Conservation (phyloP, 2,329 filamentous ascomycete species). For the Colletotrichum sp. region DNA sequence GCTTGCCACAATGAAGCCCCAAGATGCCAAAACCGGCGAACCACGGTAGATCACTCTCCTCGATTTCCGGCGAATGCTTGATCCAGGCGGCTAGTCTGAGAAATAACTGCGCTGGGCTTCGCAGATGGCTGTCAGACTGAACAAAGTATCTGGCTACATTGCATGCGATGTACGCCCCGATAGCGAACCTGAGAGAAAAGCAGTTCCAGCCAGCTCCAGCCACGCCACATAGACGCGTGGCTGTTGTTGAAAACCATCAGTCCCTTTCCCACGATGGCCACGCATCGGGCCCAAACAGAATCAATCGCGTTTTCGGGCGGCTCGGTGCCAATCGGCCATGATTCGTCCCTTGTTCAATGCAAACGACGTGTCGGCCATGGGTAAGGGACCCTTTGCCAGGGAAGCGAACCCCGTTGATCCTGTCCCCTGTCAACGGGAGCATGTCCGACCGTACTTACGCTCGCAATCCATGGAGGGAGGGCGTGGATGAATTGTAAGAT, state of each 20-base stretch:
- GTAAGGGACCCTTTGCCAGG: background rate
- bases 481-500: background rate
- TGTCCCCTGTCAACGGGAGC: background rate
- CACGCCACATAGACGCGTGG: conserved; percentile 1
- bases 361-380: background rate
- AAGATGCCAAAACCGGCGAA: background rate
- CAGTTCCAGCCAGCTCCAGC: background rate
- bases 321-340: background rate
- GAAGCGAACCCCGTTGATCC: background rate
- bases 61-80: background rate
- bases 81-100: background rate
- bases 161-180: background rate
- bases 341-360: conserved; percentile 1
- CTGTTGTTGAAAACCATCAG: background rate
- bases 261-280: background rate
- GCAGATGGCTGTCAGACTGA: background rate
- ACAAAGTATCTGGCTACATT: background rate
- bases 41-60: background rate
- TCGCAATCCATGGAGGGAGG: background rate
- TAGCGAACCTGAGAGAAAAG: background rate
- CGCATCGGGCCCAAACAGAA: background rate
- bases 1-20: background rate
- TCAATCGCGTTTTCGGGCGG: background rate
- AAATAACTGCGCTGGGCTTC: background rate
- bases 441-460: background rate